phyloP scores from a whole-genome alignment of 768 basidiomycete genomes.

The Pleurotus djamor region DNA sequence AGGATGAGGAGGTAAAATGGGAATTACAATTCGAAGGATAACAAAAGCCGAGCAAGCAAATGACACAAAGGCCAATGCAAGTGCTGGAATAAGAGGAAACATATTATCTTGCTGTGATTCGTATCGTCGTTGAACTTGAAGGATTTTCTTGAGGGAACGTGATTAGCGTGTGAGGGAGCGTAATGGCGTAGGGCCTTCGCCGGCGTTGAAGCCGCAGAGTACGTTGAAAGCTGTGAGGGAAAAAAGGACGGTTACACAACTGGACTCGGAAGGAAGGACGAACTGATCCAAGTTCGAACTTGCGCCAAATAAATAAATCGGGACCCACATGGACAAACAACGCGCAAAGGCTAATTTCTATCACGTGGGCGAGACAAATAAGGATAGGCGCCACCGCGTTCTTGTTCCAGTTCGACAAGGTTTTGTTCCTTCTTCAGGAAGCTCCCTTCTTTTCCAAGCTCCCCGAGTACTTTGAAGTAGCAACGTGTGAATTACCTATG shows the following conservation, averaged over 20 bases:
- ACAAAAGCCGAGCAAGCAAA: constrained; percentile 74
- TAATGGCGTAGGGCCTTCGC: constrained; percentile 43
- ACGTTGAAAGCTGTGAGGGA: constrained; percentile 23
- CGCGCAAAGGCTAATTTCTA: constrained; percentile 16
- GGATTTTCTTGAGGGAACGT: constrained; percentile 40
- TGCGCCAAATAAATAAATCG: constrained; percentile 7
- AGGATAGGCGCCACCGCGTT: background rate
- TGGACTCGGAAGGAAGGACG: constrained; percentile 14
- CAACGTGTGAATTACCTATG: background rate
- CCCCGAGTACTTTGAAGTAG: no score
- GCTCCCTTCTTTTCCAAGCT: background rate
- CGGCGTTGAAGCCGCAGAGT: constrained; percentile 21
- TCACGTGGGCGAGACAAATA: constrained; percentile 25
- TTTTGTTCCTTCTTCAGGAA: background rate
- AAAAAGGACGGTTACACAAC: constrained; percentile 24
- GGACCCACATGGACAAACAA: constrained; percentile 20
- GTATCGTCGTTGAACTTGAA: background rate
- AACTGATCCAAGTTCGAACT: constrained; percentile 13
- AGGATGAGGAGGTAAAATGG: constrained; percentile 71
- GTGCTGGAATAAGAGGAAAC: constrained; percentile 66
- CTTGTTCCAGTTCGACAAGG: background rate
- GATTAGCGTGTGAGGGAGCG: constrained; percentile 34
- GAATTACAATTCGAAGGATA: constrained; percentile 73
- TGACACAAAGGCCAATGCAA: constrained; percentile 68
- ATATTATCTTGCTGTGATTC: constrained; percentile 37